Percentiles rank a stretch among this genome's conserved stretches.
These are phyloP conservation scores for Candida succiphila DNA, from an alignment of 805 yeast species.

Conservation along the genomic window DNA sequence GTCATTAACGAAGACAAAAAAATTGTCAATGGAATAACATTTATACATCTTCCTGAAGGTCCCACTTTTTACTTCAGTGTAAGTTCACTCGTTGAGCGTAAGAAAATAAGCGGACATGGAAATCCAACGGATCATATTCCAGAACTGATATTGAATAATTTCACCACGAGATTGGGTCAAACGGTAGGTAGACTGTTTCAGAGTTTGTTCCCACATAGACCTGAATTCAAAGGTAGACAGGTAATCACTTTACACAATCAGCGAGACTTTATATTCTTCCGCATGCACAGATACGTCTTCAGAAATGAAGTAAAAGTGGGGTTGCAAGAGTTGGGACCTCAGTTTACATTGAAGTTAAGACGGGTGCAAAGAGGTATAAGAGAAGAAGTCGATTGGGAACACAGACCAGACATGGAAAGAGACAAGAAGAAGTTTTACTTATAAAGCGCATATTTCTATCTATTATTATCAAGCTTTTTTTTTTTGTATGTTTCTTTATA, in stretches of 20 bases:
- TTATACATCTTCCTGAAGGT: constrained; percentile 89
- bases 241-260: constrained; percentile 94
- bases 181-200: constrained; percentile 91
- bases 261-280: constrained; percentile 88
- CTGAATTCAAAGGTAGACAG: constrained; percentile 92
- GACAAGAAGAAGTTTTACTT: constrained; percentile 89
- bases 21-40: constrained; percentile 82
- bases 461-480: too few relatives aligned
- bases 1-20: constrained; percentile 94
- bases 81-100: constrained; percentile 65
- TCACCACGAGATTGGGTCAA: constrained; percentile 85
- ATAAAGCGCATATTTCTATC: constrained; percentile 19
- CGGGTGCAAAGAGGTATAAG: constrained; percentile 86
- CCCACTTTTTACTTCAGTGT: constrained; percentile 91
- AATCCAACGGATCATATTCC: constrained; percentile 86
- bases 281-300: constrained; percentile 90
- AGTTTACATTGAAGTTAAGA: constrained; percentile 81
- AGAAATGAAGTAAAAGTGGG: constrained; percentile 89
- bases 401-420: constrained; percentile 90
- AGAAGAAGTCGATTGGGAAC: constrained; percentile 95
- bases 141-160: constrained; percentile 85
- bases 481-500: neutral
- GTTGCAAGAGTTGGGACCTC: constrained; percentile 93
- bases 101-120: constrained; percentile 80
- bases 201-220: constrained; percentile 83